Evolutionary conservation across 2,329 filamentous ascomycete genomes (phyloP), one percentile per base, ranked within the genome.

Genomic region (Monosporascus ibericus): DNA sequence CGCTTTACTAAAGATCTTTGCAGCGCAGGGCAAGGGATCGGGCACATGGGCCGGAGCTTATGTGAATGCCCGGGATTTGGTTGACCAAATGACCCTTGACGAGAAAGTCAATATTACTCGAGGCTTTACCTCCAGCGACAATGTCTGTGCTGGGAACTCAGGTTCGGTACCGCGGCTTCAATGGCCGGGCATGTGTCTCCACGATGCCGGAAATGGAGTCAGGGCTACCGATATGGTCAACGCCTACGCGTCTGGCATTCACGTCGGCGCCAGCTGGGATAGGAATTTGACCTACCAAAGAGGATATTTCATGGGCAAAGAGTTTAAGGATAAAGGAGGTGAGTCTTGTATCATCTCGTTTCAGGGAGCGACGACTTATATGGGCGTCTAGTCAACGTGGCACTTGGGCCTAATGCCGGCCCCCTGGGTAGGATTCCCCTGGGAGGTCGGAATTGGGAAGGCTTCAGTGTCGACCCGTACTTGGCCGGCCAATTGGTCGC

Each of bases 381-480:
- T 14, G 4, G 6, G 48, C 11, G 48, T 14, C 22, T 20, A 65
- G 68, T 73, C 59, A 81, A 87, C 61, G 75, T 88, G 14, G 59
- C 86, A 8, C 74, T 89, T 3, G 85, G 86, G 0, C 86, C 86
- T 15, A 77, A 81, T 5, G 85, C 88, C 70, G 87, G 86, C 0
- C 86, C 86, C 3, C 68, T 91, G 34, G 87, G 87, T 49, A 78
- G 86, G 56, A 73, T 78, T 34, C 81, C 85, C 2, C 79, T 85
- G 58, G 84, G 83, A 42, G 87, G 87, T n/a, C 74, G 85, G 37
- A 86, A 86, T 63, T 89, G 86, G 86, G 82, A 84, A 67, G 76
- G 74, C 1, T 73, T 74, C 68, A 79, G 81, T 1, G 82, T 85
- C 6, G 86, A 90, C 60, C 86, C 87, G 1, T 85, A 86, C 48